Evolutionary conservation across 164 flowering plant species (phyloP), one percentile per base, ranked within the genome.

Genomic region (Stephania yunnanensis): DNA sequence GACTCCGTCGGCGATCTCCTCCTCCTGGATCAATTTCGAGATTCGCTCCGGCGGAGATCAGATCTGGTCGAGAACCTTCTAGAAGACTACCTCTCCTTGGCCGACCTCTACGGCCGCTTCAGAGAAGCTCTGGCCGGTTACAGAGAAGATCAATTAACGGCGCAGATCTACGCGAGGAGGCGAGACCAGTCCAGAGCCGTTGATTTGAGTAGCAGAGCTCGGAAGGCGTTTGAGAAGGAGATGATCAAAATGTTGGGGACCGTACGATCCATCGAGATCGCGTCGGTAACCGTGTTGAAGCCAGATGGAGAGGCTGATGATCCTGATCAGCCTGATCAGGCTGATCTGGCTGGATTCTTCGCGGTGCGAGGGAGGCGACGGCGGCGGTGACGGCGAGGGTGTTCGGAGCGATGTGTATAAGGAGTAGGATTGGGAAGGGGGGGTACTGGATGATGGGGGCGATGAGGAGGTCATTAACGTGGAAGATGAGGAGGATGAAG

Each of bases 91-190:
- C 86, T 94, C 30, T 81, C 81, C 9, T 87, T 89, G 64, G 88
- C 87, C 58, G 98, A 92, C 79, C 87, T 78, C 15, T 89, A 83
- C 74, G 92, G 93, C 53, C 85, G 81, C 74, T 85, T 94, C 84
- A 92, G 83, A 53, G 74, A 88, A 1, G 68, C 81, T 5, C 69
- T 91, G 0, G 53, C 88, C 46, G 69, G 76, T 0, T 77, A 90
- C 10, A 88, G 83, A 52, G 88, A 91, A 69, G 88, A 84, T 53
- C 84, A 85, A 15, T 80, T 76, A 31, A 81, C 84, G 0, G 92
- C 89, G 0, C 90, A 85, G 73, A 85, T 92, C 25, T 91, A 87
- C 0, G 42, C 89, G 12, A 81, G 96, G 72, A 86, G 84, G 80
- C 80, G 80, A 70, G 89, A 88, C 74, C 85, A 82, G 6, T 22